Percentiles rank a stretch among this genome's conserved stretches.
Evolutionary conservation across 2,329 filamentous ascomycete genomes (phyloP).

Genomic region (Penicillium sp.): DNA sequence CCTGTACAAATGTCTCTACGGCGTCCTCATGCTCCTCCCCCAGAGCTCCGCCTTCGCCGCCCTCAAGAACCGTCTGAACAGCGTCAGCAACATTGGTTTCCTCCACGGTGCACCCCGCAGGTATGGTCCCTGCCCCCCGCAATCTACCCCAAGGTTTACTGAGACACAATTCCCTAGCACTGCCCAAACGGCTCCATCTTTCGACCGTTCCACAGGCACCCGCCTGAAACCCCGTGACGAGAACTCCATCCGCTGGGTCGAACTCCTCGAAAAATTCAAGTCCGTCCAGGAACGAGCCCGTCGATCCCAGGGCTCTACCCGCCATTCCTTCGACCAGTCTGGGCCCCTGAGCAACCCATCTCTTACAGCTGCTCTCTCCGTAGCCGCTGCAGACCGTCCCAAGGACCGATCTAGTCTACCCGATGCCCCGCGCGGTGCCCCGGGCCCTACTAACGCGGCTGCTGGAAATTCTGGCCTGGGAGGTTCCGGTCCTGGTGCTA

Average conservation of each 20-base stretch:
- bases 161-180: conserved; percentile 10
- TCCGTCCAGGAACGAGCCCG: conserved; percentile 83
- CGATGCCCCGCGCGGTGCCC: conserved; percentile 33
- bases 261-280: conserved; percentile 92
- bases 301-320: conserved; percentile 57
- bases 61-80: conserved; percentile 93
- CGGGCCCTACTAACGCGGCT: conserved; percentile 26
- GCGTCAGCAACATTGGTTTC: conserved; percentile 94
- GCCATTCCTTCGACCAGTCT: conserved; percentile 48
- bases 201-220: conserved; percentile 65
- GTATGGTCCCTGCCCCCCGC: conserved; percentile 52
- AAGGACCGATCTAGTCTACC: conserved; percentile 34
- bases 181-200: conserved; percentile 46
- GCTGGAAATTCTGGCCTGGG: conserved; percentile 39
- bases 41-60: conserved; percentile 97
- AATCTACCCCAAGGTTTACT: not conserved
- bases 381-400: conserved; percentile 26
- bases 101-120: conserved; percentile 76
- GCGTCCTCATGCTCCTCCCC: conserved; percentile 94
- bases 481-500: conserved; percentile 13
- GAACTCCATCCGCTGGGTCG: conserved; percentile 81
- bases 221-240: conserved; percentile 80
- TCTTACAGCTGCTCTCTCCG: conserved; percentile 33
- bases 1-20: conserved; percentile 96
- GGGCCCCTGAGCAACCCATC: conserved; percentile 47